Evolutionary conservation across 257 asterid genomes (phyloP), one percentile per base, ranked within the genome.

Genomic region (Salvia hispanica): DNA sequence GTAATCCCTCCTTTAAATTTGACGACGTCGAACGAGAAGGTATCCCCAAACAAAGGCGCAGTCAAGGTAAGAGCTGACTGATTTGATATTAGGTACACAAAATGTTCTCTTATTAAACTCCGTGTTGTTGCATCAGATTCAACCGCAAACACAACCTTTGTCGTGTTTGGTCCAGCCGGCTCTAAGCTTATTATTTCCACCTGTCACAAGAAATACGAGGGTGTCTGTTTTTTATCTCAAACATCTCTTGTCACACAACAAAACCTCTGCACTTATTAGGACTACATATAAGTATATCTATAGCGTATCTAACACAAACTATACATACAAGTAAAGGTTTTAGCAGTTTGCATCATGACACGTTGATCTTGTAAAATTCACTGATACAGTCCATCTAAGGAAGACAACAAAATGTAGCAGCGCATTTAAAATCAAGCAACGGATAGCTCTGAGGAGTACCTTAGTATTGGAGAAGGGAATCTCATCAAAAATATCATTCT

Each of bases 1-100:
- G 95, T 83, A 37, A 91, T 86, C 76, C 97, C 96, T 52, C 96
- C 97, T 59, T 61, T 76, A 81, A 91, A 87, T 79, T 86, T 91
- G 78, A 91, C 81, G 72, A 91, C 93, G 62, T 88, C 89, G 44
- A 91, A 91, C 16, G 84, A 76, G 43, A 56, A 82, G 6, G 97
- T 89, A 31, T 80, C 85, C 69, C 97, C 96, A 6, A 91, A 91
- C 74, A 91, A 71, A 44, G 86, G 79, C 66, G 71, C 76, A 3
- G 95, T 83, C 85, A 86, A 78, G 45, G 70, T 74, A 56, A 86
- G 78, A 64, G 36, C 73, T 3, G 80, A 66, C 39, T 48, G 76
- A 43, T 43, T 75, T 43, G 75, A 73, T 18, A 86, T 66, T 40
- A 86, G 51, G 61, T 72, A 71, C 70, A 77, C 80, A 58, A 86